A percentile compares a stretch with the other conserved stretches of the same genome.
Evolutionary conservation across 768 basidiomycete species (phyloP).

Genomic region (Termitomyces titanicus): DNA sequence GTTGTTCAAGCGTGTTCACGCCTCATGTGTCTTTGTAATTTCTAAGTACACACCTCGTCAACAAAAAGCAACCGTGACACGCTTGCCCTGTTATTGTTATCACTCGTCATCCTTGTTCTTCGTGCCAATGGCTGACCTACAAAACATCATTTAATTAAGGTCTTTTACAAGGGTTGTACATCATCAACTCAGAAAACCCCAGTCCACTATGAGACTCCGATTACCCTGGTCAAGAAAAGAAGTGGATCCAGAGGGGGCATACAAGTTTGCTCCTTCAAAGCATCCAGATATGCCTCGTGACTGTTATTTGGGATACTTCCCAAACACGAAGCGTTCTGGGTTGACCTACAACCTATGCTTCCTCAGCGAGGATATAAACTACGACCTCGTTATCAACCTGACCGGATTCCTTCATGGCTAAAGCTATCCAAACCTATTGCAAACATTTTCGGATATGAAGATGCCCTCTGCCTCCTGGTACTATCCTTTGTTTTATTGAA

Average conservation of each 20-base stretch:
- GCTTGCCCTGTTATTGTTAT: too few species aligned
- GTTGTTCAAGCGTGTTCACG: too few species aligned
- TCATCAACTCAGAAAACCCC: not conserved
- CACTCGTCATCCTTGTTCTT: too few species aligned
- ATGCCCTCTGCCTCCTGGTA: not conserved
- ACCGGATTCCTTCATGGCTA: slow-evolving; percentile 3
- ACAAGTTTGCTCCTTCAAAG: not conserved
- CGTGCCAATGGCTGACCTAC: too few species aligned
- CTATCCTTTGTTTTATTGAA: not conserved
- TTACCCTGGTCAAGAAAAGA: not conserved
- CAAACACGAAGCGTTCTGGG: not conserved
- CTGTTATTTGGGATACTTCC: not conserved
- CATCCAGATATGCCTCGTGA: not conserved
- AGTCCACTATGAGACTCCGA: not conserved
- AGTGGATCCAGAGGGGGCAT: not conserved
- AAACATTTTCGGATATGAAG: not conserved
- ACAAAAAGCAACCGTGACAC: too few species aligned
- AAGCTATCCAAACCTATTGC: not conserved
- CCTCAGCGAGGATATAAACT: not conserved
- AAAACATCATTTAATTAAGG: too few species aligned
- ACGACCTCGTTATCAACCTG: slow-evolving; percentile 1
- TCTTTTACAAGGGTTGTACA: too few species aligned
- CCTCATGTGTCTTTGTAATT: too few species aligned
- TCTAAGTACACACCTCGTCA: too few species aligned
- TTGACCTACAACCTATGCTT: not conserved